Conservation (phyloP, 306 rosid genomes). For the Acmispon strigosus region DNA sequence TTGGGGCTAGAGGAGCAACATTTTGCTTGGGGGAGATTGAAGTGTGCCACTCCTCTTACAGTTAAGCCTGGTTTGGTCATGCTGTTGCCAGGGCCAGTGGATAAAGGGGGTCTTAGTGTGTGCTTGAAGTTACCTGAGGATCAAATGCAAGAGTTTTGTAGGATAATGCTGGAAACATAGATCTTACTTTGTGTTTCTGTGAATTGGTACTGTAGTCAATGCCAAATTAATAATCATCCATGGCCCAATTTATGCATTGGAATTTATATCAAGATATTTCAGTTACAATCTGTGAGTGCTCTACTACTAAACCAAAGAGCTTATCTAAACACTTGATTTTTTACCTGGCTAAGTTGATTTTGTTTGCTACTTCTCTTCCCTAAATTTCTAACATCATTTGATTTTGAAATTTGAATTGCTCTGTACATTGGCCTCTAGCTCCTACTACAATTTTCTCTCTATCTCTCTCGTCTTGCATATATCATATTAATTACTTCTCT, state of each 20-base stretch:
- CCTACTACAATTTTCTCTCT: no score
- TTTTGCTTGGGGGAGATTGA: conserved; percentile 44
- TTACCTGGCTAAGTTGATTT: no score
- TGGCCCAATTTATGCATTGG: not conserved
- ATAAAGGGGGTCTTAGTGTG: conserved; percentile 31
- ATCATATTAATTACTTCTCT: no score
- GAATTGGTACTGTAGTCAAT: not conserved
- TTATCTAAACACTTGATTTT: no score
- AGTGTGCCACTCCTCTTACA: conserved; percentile 32
- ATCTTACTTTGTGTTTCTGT: not conserved
- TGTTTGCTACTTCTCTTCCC: no score
- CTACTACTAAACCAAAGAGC: no score
- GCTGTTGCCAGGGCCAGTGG: conserved; percentile 28
- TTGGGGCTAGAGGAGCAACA: conserved; percentile 34
- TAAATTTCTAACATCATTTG: no score
- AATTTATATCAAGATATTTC: no score
- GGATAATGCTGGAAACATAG: conserved; percentile 28
- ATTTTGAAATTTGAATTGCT: no score
- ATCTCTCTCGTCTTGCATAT: no score
- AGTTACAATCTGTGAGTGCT: no score
- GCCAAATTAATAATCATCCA: not conserved
- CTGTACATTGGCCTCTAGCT: no score
- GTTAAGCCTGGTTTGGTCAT: conserved; percentile 39
- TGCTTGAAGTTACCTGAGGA: conserved; percentile 29
- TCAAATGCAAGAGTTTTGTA: conserved; percentile 32